Evolutionary conservation across 331 rosid species (phyloP), one percentile per base, ranked within the genome.

Genomic region (Cucumis variabilis): DNA sequence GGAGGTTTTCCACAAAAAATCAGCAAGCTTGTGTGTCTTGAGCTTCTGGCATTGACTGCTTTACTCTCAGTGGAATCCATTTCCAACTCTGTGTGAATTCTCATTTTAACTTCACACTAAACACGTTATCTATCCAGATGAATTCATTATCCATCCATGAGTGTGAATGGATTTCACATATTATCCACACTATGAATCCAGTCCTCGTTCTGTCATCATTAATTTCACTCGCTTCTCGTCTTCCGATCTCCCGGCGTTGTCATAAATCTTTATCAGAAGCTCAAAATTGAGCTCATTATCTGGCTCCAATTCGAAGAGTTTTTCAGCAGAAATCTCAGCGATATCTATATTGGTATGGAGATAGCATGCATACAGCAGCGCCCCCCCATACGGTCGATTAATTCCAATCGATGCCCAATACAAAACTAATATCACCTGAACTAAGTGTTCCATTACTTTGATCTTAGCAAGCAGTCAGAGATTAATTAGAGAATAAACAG

Each of bases 231-330:
- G 93, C 90, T 95, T 92, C 86, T 88, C 87, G 78, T 92, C 96
- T 80, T 93, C 96, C 84, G 80, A 76, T 84, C 92, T 93, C 71
- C 96, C 93, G 44, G 92, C 94, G 87, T 92, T 89, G 87, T 89
- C 85, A 69, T 92, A 96, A 69, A 94, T 93, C 88, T 91, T 93
- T 92, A 93, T 93, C 80, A 95, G 87, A 86, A 96, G 98, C 84
- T 89, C 90, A 87, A 94, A 96, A 85, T 96, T 96, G 51, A 90
- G 98, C 82, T 95, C 98, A n/a, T 93, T 94, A 89, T 95, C 98
- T 0, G 95, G 99, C 80, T 94, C 98, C 90, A 95, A 93, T 83
- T 95, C 98, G 24, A 95, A 93, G 62, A 97, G 98, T 69, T 85
- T 91, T 86, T 90, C 93, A 78, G 96, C 98, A 65, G 98, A 93